Percentiles rank a stretch among this genome's conserved stretches.
Evolutionary conservation across 2,329 filamentous ascomycete species (phyloP).

Genomic region (Fusarium sp.): DNA sequence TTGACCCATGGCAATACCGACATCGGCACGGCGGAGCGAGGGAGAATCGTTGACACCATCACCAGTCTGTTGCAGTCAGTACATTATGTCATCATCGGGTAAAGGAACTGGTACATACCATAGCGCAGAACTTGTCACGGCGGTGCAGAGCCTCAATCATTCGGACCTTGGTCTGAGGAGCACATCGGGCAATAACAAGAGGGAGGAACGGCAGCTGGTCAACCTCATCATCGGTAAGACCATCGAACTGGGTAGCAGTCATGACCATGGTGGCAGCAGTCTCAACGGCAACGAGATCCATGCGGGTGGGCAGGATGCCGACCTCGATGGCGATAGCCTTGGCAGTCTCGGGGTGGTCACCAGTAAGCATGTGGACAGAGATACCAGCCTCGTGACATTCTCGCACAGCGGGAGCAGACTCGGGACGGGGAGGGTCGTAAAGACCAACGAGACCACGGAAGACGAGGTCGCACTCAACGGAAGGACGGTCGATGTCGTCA

Average conservation of each 20-base stretch:
- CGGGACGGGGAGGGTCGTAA: conserved; percentile 77
- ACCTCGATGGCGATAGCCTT: conserved; percentile 72
- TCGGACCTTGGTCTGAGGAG: conserved; percentile 77
- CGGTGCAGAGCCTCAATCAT: conserved; percentile 81
- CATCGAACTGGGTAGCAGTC: conserved; percentile 74
- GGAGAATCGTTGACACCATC: conserved; percentile 82
- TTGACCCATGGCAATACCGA: conserved; percentile 77
- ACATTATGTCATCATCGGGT: not conserved
- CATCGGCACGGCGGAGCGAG: conserved; percentile 76
- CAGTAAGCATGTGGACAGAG: conserved; percentile 76
- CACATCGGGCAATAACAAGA: conserved; percentile 76
- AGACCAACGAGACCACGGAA: conserved; percentile 77
- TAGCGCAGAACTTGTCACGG: conserved; percentile 73
- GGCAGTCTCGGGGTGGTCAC: conserved; percentile 74
- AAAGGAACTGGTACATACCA: conserved; percentile 55
- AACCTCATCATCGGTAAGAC: conserved; percentile 71
- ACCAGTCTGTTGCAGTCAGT: conserved; percentile 62
- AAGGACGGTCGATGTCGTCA: conserved; percentile 62
- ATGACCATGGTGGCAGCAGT: conserved; percentile 71
- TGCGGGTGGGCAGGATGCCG: conserved; percentile 66
- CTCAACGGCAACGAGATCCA: conserved; percentile 63
- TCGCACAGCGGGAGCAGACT: conserved; percentile 71
- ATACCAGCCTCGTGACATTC: conserved; percentile 73
- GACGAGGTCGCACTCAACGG: conserved; percentile 69
- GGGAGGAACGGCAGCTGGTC: conserved; percentile 74